Evolutionary conservation across 2,329 filamentous ascomycete species (phyloP).

Genomic region (Pseudogymnoascus sp.): DNA sequence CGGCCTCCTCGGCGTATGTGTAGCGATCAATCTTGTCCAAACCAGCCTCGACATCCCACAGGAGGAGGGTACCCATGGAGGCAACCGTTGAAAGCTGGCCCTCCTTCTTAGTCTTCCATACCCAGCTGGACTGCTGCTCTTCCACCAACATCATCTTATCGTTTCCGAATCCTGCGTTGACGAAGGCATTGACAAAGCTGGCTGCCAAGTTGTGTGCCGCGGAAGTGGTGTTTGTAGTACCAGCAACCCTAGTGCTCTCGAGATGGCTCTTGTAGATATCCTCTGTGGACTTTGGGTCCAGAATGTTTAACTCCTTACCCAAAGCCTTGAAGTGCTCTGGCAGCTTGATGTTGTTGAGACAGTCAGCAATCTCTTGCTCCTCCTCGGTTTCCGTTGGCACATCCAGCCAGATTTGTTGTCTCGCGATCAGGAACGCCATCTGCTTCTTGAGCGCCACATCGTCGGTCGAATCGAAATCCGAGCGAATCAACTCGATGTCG

Average conservation of each 20-base stretch:
- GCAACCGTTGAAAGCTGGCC: slow-evolving; percentile 96
- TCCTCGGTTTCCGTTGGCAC: slow-evolving; percentile 57
- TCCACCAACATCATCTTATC: slow-evolving; percentile 98
- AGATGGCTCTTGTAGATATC: slow-evolving; percentile 99
- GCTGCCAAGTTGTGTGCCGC: slow-evolving; percentile 92
- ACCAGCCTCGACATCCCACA: slow-evolving; percentile 90
- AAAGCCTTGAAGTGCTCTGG: slow-evolving; percentile 90
- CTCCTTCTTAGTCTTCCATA: slow-evolving; percentile 98
- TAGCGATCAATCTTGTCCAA: slow-evolving; percentile 93
- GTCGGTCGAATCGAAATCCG: slow-evolving; percentile 71
- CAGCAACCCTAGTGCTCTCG: slow-evolving; percentile 87
- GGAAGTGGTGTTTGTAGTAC: slow-evolving; percentile 90
- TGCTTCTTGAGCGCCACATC: slow-evolving; percentile 85
- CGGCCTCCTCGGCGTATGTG: slow-evolving; percentile 73
- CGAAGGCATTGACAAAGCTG: slow-evolving; percentile 93
- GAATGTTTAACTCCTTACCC: slow-evolving; percentile 91
- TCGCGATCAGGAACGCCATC: slow-evolving; percentile 83
- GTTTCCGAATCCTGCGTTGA: slow-evolving; percentile 89
- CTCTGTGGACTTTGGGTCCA: slow-evolving; percentile 93
- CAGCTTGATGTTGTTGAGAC: slow-evolving; percentile 78
- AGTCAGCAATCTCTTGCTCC: slow-evolving; percentile 69
- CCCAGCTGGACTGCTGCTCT: slow-evolving; percentile 84
- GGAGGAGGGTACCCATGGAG: slow-evolving; percentile 80
- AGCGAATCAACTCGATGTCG: slow-evolving; percentile 72
- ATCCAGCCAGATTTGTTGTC: slow-evolving; percentile 82